Evolutionary conservation across 306 rosid genomes (phyloP).

Genomic region (Ochetophila trinervis): DNA sequence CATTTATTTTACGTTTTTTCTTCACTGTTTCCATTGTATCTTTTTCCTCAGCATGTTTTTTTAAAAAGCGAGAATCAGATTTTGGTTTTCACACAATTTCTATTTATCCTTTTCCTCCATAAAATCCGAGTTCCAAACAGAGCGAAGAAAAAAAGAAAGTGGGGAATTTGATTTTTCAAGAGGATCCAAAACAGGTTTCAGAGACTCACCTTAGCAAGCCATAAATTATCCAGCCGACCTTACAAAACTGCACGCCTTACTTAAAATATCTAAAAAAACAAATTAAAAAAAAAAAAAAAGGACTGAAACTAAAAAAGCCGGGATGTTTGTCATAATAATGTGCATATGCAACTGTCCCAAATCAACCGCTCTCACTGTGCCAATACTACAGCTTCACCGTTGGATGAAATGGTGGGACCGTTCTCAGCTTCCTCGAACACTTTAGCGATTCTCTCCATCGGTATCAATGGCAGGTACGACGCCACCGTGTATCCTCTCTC

Average conservation of each 20-base stretch:
- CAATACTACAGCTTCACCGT: conserved; percentile 4
- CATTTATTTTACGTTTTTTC: no score
- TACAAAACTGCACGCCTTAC: neutral
- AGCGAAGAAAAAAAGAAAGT: no score
- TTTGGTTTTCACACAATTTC: no score
- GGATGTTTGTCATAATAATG: neutral
- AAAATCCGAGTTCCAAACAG: no score
- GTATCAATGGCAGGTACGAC: conserved; percentile 39
- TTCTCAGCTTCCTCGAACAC: conserved; percentile 29
- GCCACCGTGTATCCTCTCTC: conserved; percentile 28
- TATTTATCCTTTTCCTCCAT: no score
- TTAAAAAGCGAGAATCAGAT: no score
- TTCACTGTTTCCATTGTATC: no score
- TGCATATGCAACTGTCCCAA: neutral
- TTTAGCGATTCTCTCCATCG: conserved; percentile 37
- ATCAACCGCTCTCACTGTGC: conserved; percentile 6
- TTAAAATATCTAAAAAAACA: no score
- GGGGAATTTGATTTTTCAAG: no score
- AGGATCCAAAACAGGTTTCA: no score
- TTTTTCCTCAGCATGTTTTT: no score
- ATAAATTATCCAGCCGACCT: neutral
- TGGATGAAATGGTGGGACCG: conserved; percentile 6
- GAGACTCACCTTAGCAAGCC: neutral
- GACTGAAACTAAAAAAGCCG: neutral
- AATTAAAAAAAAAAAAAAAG: neutral